These are phyloP conservation scores for Candida dajiaensis DNA, from an alignment of 805 yeast species.

Conservation along the genomic window DNA sequence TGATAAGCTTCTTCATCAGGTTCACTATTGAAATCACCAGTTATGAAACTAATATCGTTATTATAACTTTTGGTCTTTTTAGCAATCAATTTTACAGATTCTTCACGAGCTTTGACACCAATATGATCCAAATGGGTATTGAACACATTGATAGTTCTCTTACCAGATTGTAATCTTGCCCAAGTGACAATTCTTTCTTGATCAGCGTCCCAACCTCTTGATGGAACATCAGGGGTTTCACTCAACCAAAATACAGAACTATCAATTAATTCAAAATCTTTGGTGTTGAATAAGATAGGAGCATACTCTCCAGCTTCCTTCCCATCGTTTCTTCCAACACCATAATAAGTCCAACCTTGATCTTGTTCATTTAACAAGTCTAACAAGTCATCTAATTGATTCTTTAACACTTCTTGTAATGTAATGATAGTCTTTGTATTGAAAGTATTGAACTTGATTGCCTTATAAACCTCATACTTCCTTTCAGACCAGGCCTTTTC, in stretches of 20 bases:
- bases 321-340: conserved; percentile 51
- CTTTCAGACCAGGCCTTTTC: conserved; percentile 44
- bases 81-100: conserved; percentile 39
- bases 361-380: conserved; percentile 24
- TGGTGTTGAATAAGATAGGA: conserved; percentile 37
- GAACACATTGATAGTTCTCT: conserved; percentile 25
- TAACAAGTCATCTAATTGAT: conserved; percentile 41
- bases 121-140: conserved; percentile 48
- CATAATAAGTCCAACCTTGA: conserved; percentile 38
- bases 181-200: conserved; percentile 33
- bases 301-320: conserved; percentile 42
- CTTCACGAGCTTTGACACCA: conserved; percentile 39
- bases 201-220: conserved; percentile 46
- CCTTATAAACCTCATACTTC: conserved; percentile 30
- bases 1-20: conserved; percentile 38
- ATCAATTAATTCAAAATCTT: conserved; percentile 33
- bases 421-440: conserved; percentile 33
- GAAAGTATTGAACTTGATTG: conserved; percentile 35
- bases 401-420: conserved; percentile 42
- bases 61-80: conserved; percentile 28
- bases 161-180: conserved; percentile 25
- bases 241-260: conserved; percentile 48
- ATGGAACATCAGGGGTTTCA: conserved; percentile 47
- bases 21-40: conserved; percentile 54
- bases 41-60: conserved; percentile 37